phyloP scores from a whole-genome alignment of 192 early-diverging fungal species.

The Lobosporangium transversale region DNA sequence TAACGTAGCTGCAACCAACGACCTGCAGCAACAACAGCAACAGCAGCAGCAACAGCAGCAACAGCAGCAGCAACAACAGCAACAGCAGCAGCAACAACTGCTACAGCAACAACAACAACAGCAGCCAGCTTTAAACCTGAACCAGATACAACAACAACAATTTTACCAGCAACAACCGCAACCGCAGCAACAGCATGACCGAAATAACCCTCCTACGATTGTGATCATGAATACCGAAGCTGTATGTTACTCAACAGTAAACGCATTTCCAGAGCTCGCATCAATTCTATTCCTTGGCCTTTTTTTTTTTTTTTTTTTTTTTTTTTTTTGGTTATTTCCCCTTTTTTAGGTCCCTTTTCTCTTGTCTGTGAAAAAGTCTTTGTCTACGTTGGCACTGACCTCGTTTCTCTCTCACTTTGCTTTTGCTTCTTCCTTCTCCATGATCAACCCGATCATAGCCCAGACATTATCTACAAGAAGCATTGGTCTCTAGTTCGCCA shows the following conservation, averaged over 20 bases:
- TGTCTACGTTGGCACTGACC: not conserved
- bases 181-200: constrained; percentile 25
- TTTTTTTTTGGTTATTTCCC: not conserved
- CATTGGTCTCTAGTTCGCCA: constrained; percentile 8
- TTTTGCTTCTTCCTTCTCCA: too few relatives aligned
- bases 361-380: not conserved
- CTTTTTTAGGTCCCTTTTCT: not conserved
- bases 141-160: not conserved
- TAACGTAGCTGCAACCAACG: constrained; percentile 1
- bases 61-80: constrained; percentile 19
- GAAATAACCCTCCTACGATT: constrained; percentile 31
- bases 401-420: not conserved
- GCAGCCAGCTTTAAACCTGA: too few relatives aligned
- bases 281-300: constrained; percentile 5
- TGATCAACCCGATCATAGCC: not conserved
- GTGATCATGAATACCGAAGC: constrained; percentile 51
- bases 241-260: constrained; percentile 20
- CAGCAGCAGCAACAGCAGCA: constrained; percentile 4
- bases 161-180: not conserved
- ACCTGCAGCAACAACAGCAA: constrained; percentile 5
- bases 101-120: constrained; percentile 1
- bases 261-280: not conserved
- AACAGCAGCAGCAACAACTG: not conserved
- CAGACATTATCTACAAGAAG: constrained; percentile 10
- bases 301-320: not conserved